Percentiles rank a stretch among this genome's conserved stretches.
Conservation (phyloP, 805 yeast species). For the Kazachstania psychrophila region DNA sequence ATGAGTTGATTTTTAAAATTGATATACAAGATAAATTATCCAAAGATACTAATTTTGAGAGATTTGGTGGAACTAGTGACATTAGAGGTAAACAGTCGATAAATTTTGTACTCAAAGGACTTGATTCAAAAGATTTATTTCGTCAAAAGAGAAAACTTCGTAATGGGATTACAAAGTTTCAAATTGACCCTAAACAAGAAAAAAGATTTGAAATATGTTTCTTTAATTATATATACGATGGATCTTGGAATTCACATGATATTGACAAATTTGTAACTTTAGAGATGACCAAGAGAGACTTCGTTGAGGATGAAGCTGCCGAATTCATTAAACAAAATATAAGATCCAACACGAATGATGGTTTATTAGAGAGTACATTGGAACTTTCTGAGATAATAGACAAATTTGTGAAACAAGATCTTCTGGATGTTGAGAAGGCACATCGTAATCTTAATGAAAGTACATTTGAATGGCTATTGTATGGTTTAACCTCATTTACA, state of each 20-base stretch:
- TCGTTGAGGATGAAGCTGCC: not conserved
- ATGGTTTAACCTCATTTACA: slow-evolving; percentile 7
- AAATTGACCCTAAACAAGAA: slow-evolving; percentile 6
- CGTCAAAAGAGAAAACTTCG: slow-evolving; percentile 13
- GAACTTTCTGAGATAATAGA: not conserved
- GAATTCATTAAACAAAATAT: not conserved
- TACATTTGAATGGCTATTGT: slow-evolving; percentile 9
- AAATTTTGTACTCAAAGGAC: slow-evolving; percentile 10
- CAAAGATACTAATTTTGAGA: slow-evolving; percentile 8
- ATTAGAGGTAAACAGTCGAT: slow-evolving; percentile 19
- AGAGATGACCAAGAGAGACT: slow-evolving; percentile 9
- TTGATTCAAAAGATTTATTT: slow-evolving; percentile 11
- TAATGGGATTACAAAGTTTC: slow-evolving; percentile 12
- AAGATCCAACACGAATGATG: not conserved
- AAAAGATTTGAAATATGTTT: slow-evolving; percentile 23
- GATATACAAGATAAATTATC: slow-evolving; percentile 13
- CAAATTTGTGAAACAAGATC: not conserved
- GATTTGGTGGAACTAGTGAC: slow-evolving; percentile 23
- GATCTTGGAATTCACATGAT: slow-evolving; percentile 30
- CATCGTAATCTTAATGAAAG: slow-evolving; percentile 7
- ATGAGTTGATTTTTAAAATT: slow-evolving; percentile 10
- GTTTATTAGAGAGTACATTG: not conserved
- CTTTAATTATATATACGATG: slow-evolving; percentile 25
- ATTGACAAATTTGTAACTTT: slow-evolving; percentile 15
- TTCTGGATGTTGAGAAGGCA: not conserved